Base-by-base conservation (phyloP, 306 rosid genomes). In the Cicer judaicum region DNA sequence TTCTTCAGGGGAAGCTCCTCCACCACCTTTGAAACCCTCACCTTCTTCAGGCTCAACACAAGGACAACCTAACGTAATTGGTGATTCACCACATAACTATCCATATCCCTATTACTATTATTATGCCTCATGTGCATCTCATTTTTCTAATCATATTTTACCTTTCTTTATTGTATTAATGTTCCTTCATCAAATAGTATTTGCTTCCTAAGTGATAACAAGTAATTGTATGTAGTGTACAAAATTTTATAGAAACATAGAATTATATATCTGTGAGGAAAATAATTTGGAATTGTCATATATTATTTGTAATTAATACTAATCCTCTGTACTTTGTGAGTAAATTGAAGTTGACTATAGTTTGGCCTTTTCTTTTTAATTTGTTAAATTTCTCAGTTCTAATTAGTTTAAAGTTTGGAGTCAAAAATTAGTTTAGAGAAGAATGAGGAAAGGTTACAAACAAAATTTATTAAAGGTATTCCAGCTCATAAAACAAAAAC, bases 71-170 rank as follows among this genome's bases (percentile, higher is more conserved):
- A 64, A 6, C 5, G 70, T 64, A 10, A 64, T 64, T 42, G 50
- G 70, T 64, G 70, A 15, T 16, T 7, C 53, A 16, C 70, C 50
- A 6, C 14, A 10, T 15, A 64, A 64, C 34, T 42, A 64, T 42
- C 70, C 70, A 10, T 64, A 64, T 64, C 70, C 70, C 4, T 64
- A 64, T 64, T 64, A 64, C 70, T 64, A 64, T 42, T 64, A 64
- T 43, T 64, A 64, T 64, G 50, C 70, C 38, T 64, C 70, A 64
- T 10, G 50, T 16, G 70, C 70, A 16, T 42, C 70, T 10, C 15
- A 64, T 41, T 64, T 64, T 64, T 18, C 70, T 42, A 42, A 16
- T 64, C 38, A 64, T 18, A 15, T 10, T 42, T 29, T 42, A 6
- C 39, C 16, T 1, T 42, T 64, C 5, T 42, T 42, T 10, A 2